Conservation (phyloP, 2,329 filamentous ascomycete species). For the Fusarium sulawesiense region DNA sequence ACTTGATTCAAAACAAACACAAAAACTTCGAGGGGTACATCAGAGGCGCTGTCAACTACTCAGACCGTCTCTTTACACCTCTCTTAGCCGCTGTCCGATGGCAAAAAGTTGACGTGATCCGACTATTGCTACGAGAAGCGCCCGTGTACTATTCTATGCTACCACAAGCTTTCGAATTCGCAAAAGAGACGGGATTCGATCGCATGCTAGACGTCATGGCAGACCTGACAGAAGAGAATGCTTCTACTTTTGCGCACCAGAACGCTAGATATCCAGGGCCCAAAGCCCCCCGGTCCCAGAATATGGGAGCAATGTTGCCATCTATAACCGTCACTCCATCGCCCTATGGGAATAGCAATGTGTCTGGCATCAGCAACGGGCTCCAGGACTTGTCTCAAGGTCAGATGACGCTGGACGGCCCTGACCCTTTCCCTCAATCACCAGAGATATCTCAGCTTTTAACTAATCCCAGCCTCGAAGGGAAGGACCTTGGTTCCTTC, state of each 20-base stretch:
- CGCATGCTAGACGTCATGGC: slow-evolving; percentile 38
- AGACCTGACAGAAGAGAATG: slow-evolving; percentile 1
- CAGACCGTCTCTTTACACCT: slow-evolving; percentile 43
- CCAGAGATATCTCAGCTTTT: slow-evolving; percentile 10
- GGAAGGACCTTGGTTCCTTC: slow-evolving; percentile 21
- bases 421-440: slow-evolving; percentile 5
- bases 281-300: slow-evolving; percentile 2
- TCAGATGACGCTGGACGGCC: neutral
- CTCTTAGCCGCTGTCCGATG: slow-evolving; percentile 46
- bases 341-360: neutral
- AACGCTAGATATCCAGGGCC: slow-evolving; percentile 19
- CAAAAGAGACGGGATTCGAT: slow-evolving; percentile 25
- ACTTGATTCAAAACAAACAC: slow-evolving; percentile 28
- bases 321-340: neutral
- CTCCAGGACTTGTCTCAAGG: neutral
- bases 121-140: slow-evolving; percentile 35
- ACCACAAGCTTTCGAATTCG: slow-evolving; percentile 40
- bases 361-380: slow-evolving; percentile 36
- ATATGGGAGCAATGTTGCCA: neutral
- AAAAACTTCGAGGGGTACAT: slow-evolving; percentile 42
- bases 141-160: slow-evolving; percentile 34
- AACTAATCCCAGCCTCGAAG: slow-evolving; percentile 31
- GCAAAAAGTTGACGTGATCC: slow-evolving; percentile 41
- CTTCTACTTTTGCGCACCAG: slow-evolving; percentile 8
- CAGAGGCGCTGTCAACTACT: slow-evolving; percentile 10